These are phyloP conservation scores for Vitis vinifera DNA, from an alignment of 164 flowering plant species.

Conservation along the genomic window DNA sequence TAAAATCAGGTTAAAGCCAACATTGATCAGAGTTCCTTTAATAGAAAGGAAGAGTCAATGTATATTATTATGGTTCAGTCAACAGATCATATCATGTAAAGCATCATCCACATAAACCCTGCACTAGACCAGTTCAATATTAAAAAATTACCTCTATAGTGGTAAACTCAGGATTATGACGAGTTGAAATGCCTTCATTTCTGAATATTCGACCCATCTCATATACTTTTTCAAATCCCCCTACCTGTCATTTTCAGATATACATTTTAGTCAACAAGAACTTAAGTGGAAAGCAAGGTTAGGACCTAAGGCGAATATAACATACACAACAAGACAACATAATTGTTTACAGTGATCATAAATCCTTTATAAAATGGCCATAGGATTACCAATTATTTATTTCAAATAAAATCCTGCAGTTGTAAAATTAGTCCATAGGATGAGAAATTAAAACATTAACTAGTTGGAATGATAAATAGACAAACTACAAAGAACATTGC, in stretches of 20 bases:
- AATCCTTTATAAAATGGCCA: no score
- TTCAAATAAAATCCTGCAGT: no score
- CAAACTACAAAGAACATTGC: no score
- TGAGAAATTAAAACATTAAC: no score
- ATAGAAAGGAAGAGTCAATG: conserved; percentile 3
- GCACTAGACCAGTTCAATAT: background rate
- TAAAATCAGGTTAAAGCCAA: conserved; percentile 35
- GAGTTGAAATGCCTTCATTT: conserved; percentile 97
- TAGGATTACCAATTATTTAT: no score
- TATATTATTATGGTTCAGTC: background rate
- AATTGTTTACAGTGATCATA: no score
- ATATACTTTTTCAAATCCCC: conserved; percentile 94
- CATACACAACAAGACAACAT: no score
- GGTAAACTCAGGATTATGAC: conserved; percentile 98
- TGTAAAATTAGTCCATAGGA: no score
- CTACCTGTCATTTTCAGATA: conserved; percentile 57
- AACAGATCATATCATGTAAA: conserved; percentile 1
- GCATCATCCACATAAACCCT: background rate
- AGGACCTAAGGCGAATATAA: no score
- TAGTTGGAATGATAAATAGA: no score
- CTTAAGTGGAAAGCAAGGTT: no score
- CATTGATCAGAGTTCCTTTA: conserved; percentile 19
- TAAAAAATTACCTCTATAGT: conserved; percentile 76
- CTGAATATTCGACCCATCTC: conserved; percentile 96
- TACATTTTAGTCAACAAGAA: background rate